phyloP scores from a whole-genome alignment of 441 rosid species.

The Adansonia gregorii region DNA sequence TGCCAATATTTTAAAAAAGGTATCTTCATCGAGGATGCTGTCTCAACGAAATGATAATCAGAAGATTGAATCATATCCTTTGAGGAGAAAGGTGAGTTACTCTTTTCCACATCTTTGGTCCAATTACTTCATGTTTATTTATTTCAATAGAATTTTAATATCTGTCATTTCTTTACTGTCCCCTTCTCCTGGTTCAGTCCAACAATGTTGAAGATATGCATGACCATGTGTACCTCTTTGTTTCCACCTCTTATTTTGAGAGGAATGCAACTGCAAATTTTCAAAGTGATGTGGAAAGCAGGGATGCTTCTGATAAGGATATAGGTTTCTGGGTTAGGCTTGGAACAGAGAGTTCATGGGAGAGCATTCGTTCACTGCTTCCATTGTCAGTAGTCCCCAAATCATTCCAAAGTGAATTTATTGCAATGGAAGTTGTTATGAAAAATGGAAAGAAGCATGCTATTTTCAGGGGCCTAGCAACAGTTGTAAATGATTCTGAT shows the following conservation, averaged over 20 bases:
- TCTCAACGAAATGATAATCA: conserved; percentile 61
- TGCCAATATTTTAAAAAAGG: conserved; percentile 63
- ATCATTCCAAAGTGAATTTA: conserved; percentile 59
- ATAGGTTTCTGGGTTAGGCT: conserved; percentile 93
- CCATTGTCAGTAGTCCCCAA: conserved; percentile 85
- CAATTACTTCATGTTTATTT: neutral
- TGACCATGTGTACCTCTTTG: conserved; percentile 68
- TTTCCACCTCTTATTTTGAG: conserved; percentile 85
- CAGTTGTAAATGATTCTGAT: conserved; percentile 87
- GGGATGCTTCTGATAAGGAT: conserved; percentile 57
- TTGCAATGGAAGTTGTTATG: conserved; percentile 91
- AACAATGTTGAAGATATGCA: conserved; percentile 52
- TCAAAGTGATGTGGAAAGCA: conserved; percentile 54
- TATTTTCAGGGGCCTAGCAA: conserved; percentile 87
- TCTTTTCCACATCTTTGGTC: conserved; percentile 11
- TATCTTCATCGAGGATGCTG: conserved; percentile 80
- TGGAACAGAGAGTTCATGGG: conserved; percentile 69
- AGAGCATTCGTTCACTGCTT: conserved; percentile 86
- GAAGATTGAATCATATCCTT: conserved; percentile 59
- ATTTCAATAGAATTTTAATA: neutral
- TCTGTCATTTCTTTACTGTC: conserved; percentile 16
- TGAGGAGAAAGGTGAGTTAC: conserved; percentile 73
- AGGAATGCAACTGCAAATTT: conserved; percentile 60
- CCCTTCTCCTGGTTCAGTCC: conserved; percentile 48
- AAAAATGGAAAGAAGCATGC: conserved; percentile 97